Evolutionary conservation across 2,329 filamentous ascomycete species (phyloP).

Genomic region (Chaetomium sp.): DNA sequence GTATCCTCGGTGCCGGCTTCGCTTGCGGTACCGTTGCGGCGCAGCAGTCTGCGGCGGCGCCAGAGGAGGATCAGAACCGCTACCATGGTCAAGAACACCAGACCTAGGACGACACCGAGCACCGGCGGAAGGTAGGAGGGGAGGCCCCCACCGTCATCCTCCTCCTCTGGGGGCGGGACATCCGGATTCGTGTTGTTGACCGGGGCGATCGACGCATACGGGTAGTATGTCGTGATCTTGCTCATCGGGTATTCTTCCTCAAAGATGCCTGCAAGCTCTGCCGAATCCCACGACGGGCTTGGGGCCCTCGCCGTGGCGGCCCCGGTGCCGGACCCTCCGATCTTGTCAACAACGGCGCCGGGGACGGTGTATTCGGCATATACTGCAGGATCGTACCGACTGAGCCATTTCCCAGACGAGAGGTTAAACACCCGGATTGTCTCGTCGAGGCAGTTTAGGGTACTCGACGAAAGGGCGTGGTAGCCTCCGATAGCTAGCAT

Average conservation of each 20-base stretch:
- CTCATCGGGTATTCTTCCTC: constrained; percentile 54
- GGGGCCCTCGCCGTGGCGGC: constrained; percentile 71
- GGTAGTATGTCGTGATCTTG: constrained; percentile 63
- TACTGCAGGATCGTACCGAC: constrained; percentile 66
- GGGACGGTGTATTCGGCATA: constrained; percentile 72
- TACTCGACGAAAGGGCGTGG: constrained; percentile 38
- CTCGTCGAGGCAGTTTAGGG: constrained; percentile 51
- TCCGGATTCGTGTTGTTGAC: constrained; percentile 37
- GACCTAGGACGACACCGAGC: constrained; percentile 61
- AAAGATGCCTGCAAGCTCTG: constrained; percentile 56
- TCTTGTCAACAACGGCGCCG: constrained; percentile 60
- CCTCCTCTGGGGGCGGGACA: constrained; percentile 21
- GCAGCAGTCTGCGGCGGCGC: constrained; percentile 50
- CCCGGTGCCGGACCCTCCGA: constrained; percentile 68
- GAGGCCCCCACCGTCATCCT: constrained; percentile 43
- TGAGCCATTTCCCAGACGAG: constrained; percentile 68
- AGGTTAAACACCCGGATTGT: constrained; percentile 72
- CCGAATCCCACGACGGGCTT: constrained; percentile 57
- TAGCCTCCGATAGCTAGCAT: constrained; percentile 79
- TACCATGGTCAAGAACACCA: constrained; percentile 56
- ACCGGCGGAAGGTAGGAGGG: constrained; percentile 63
- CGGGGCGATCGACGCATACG: constrained; percentile 51
- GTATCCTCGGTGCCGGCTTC: constrained; percentile 51
- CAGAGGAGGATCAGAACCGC: constrained; percentile 56
- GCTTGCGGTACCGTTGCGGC: constrained; percentile 41